Base-by-base conservation (phyloP, 495 filamentous ascomycete species). In the Tuber microsphaerosporum region DNA sequence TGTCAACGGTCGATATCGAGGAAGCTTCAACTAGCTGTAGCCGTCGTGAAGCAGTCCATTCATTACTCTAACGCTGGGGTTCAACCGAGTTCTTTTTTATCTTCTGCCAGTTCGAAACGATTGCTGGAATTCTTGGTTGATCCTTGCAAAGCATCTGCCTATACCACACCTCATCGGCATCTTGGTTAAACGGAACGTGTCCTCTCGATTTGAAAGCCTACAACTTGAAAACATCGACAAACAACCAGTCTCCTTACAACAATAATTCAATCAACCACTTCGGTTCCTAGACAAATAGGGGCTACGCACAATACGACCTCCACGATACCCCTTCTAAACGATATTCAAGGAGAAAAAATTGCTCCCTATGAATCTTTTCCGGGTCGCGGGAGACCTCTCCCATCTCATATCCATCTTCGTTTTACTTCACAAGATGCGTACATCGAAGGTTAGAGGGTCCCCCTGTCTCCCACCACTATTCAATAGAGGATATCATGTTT, bases 391-490 rank as follows among this genome's bases (percentile, higher is more conserved):
- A 80, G 95, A 99, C 87, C 89, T 99, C 80, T 97, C 93, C 86
- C 95, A 99, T 87, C 86, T 98, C 78, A 87, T 92, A 51, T 98
- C 96, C 51, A 96, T 99, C 83, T 86, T 97, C 77, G 97, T 99
- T 75, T 89, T 99, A 45, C 86, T 99, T 65, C 92, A 94, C 82
- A 99, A 99, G 87, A 99, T 99, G 92, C 90, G 89, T 81, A 90
- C 90, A 80, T 91, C 94, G 46, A 94, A 91, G 83, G 94, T 97
- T 73, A 26, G 56, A 34, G 56, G 56, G 56, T 31, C 56, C 56
- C 56, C 26, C 56, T 34, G 14, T 65, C 56, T 65, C 56, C 56
- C 56, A 2, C 14, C 26, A 31, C 34, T 65, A 12, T 65, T 65
- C 5, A 19, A 65, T 65, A 65, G 56, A 34, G 2, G 56, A 65